These are phyloP conservation scores for Geranium brycei DNA, from an alignment of 345 rosid species.

Conservation along the genomic window DNA sequence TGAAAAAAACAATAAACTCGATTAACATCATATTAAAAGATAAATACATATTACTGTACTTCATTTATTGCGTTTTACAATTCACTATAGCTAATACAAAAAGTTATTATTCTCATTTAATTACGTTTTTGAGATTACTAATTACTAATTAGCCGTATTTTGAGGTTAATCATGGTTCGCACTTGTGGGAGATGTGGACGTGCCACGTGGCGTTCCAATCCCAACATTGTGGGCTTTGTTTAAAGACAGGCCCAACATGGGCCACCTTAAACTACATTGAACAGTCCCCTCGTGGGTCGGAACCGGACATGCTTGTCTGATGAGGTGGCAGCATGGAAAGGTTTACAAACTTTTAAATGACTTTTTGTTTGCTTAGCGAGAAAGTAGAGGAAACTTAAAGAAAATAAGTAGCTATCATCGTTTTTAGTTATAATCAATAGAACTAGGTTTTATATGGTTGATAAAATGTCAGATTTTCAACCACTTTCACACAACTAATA, in stretches of 20 bases:
- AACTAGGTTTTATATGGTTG: no score
- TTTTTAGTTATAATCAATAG: no score
- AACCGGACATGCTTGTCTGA: conserved; percentile 10
- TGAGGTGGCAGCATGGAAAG: conserved; percentile 26
- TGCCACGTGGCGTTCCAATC: background rate
- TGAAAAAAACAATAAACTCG: conserved; percentile 3
- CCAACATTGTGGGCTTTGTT: conserved; percentile 15
- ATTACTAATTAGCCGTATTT: background rate
- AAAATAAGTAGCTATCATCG: no score
- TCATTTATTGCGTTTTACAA: no score
- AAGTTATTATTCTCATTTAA: no score
- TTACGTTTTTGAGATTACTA: background rate
- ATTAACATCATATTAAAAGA: background rate
- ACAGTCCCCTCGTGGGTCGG: conserved; percentile 7
- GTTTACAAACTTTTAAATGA: background rate
- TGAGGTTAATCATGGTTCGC: background rate
- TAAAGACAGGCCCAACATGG: conserved; percentile 13
- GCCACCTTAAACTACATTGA: conserved; percentile 14
- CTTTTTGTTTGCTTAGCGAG: conserved; percentile 12
- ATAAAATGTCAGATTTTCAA: no score
- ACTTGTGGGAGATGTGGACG: conserved; percentile 7
- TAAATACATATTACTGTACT: no score
- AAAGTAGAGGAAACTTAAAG: conserved; percentile 3
- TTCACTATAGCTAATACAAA: no score
- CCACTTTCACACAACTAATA: no score